Base-by-base conservation (phyloP, 768 basidiomycete species). In the Suillus plorans region DNA sequence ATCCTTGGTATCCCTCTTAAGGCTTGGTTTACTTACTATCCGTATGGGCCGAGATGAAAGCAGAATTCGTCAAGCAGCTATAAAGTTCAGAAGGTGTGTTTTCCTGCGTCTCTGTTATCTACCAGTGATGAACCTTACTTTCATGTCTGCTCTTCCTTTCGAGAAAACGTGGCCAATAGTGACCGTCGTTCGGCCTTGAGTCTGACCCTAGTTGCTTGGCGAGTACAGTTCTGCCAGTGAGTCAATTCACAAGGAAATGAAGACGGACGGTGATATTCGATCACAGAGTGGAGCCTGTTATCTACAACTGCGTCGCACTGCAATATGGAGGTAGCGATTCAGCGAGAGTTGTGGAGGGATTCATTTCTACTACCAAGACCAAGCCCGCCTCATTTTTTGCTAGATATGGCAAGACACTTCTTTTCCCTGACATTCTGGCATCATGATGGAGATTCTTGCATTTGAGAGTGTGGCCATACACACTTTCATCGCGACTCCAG, bases 181-280 rank as follows among this genome's bases (percentile, higher is more conserved):
- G 57, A 41, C 22, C 57, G 57, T 28, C 8, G 16, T 18, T 58
- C 39, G n/a, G 57, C 39, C 16, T 41, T 41, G 57, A 58, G 39
- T 41, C 37, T 58, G 57, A 25, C 39, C 39, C 41, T 41, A 18
- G 39, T 58, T 9, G 57, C 57, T 25, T 39, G 25, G 18, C 57
- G 57, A 41, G 57, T 58, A 28, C 57, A 25, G 37, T 58, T 28
- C 25, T 58, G 57, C n/a, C n/a, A n/a, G 57, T 41, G 57, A 58
- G 39, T 28, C 25, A 10, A 34, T 37, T 25, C 16, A 16, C 22
- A 4, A 18, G 16, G 57, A 20, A 58, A 10, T 2, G 5, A 41
- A 58, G 25, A 12, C 8, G 10, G 41, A 58, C 4, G 5, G 10
- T 39, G 2, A 39, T 16, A 22, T 36, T 16, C 2, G 8, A 58